Evolutionary conservation across 2,329 filamentous ascomycete species (phyloP).

Genomic region (Amesomyces nigricolor): DNA sequence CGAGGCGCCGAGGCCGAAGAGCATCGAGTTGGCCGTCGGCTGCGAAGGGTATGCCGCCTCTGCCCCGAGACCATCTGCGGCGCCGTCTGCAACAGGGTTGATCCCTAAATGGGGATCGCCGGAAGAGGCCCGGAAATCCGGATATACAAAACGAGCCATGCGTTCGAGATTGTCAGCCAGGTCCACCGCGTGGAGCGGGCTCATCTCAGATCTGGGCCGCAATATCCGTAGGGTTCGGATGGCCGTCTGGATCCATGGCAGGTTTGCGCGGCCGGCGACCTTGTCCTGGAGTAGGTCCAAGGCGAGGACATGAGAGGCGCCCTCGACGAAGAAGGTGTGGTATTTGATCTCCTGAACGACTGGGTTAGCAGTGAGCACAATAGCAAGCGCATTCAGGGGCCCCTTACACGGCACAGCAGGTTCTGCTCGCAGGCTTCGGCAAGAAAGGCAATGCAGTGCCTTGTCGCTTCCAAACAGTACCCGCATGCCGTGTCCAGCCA

Average conservation of each 20-base stretch:
- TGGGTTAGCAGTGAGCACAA: not conserved
- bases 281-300: not conserved
- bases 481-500: slow-evolving; percentile 5
- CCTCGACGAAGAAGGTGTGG: slow-evolving; percentile 5
- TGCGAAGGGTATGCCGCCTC: too few relatives aligned
- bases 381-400: too few relatives aligned
- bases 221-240: slow-evolving; percentile 5
- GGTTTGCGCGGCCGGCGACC: not conserved
- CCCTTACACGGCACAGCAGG: not conserved
- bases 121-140: slow-evolving; percentile 1
- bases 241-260: not conserved
- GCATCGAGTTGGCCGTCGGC: not conserved
- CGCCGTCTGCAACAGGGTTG: not conserved
- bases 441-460: slow-evolving; percentile 1
- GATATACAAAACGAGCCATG: slow-evolving; percentile 2
- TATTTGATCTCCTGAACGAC: slow-evolving; percentile 4
- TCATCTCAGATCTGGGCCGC: not conserved
- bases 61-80: not conserved
- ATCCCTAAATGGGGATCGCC: not conserved
- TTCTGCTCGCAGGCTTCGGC: not conserved
- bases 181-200: not conserved
- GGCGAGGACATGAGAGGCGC: not conserved
- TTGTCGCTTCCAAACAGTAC: slow-evolving; percentile 3
- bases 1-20: not conserved
- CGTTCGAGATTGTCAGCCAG: not conserved